Conservation (phyloP, 2,329 filamentous ascomycete species). For the Colletotrichum sojae region DNA sequence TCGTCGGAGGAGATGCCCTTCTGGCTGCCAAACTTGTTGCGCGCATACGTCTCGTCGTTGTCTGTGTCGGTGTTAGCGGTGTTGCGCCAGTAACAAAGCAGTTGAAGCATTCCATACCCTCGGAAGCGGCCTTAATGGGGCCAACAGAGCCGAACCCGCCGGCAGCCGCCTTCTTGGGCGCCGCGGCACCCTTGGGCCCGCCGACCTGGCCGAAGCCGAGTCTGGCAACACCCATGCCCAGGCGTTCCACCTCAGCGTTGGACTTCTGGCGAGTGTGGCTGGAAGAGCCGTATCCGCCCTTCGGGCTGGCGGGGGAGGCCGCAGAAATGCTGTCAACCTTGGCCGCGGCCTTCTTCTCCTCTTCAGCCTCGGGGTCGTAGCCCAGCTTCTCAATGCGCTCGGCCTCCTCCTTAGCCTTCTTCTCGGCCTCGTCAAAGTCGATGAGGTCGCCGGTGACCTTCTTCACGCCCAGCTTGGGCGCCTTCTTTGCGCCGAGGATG, state of each 20-base stretch:
- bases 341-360: slow-evolving; percentile 60
- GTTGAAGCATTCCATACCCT: slow-evolving; percentile 67
- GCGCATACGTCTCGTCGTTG: slow-evolving; percentile 87
- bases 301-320: slow-evolving; percentile 82
- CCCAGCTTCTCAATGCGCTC: slow-evolving; percentile 96
- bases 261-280: slow-evolving; percentile 71
- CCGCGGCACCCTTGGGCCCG: slow-evolving; percentile 68
- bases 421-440: slow-evolving; percentile 97
- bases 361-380: slow-evolving; percentile 93
- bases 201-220: slow-evolving; percentile 92
- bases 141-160: slow-evolving; percentile 90
- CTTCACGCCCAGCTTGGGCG: slow-evolving; percentile 90
- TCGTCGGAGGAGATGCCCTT: slow-evolving; percentile 99
- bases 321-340: slow-evolving; percentile 74
- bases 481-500: slow-evolving; percentile 89
- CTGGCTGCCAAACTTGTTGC: slow-evolving; percentile 89
- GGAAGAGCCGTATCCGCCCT: slow-evolving; percentile 74
- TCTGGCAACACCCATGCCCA: slow-evolving; percentile 89
- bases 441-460: slow-evolving; percentile 86
- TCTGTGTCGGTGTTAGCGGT: slow-evolving; percentile 55
- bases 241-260: slow-evolving; percentile 85
- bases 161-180: slow-evolving; percentile 77
- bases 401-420: slow-evolving; percentile 96
- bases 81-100: neutral
- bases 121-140: slow-evolving; percentile 76